Percentiles rank a stretch among this genome's conserved stretches.
Evolutionary conservation across 1,284 basidiomycete genomes (phyloP).

Genomic region (Malassezia cuniculi): DNA sequence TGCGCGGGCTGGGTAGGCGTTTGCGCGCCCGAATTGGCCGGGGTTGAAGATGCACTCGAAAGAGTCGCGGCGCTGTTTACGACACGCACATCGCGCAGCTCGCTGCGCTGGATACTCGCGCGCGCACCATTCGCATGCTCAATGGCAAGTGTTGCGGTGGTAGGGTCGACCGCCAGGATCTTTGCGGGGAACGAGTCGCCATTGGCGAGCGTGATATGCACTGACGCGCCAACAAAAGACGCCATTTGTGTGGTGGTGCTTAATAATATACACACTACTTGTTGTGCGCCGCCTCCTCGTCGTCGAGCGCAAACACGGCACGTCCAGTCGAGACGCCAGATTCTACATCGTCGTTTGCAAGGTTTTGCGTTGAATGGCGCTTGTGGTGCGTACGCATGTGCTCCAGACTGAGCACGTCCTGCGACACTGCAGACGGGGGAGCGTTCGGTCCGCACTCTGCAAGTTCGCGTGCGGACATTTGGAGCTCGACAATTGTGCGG

Average conservation of each 20-base stretch:
- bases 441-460: constrained; percentile 1
- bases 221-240: constrained; percentile 11
- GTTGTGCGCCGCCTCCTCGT: no score
- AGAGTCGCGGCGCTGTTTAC: no score
- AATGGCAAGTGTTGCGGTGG: constrained; percentile 3
- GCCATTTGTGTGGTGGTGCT: no score
- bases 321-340: no score
- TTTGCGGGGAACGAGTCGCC: constrained; percentile 4
- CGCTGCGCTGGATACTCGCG: no score
- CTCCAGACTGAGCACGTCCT: no score
- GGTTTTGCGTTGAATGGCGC: no score
- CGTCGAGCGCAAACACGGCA: no score
- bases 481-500: constrained; percentile 32
- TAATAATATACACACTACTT: no score
- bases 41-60: constrained; percentile 1
- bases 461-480: constrained; percentile 9
- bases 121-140: constrained; percentile 4
- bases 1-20: neutral
- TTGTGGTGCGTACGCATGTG: no score
- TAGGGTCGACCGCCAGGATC: constrained; percentile 5
- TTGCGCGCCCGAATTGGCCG: neutral
- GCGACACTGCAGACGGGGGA: no score
- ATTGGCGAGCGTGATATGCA: constrained; percentile 4
- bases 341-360: no score
- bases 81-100: constrained; percentile 10